Evolutionary conservation across 192 early-diverging fungal species (phyloP).

Genomic region (Rhizophagus sp.): DNA sequence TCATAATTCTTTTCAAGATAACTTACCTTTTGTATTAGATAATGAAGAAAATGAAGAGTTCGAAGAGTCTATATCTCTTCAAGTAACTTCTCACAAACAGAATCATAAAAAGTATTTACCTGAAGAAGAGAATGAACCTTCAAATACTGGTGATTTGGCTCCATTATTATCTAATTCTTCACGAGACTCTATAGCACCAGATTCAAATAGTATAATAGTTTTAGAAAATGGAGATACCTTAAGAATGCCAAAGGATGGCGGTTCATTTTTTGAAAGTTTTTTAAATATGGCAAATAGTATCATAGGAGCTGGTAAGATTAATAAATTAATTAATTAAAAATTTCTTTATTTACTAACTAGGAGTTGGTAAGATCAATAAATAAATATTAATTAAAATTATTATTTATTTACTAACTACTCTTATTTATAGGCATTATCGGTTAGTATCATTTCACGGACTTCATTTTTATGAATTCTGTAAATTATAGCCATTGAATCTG

Average conservation of each 20-base stretch:
- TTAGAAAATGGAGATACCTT: not conserved
- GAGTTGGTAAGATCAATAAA: too few relatives aligned
- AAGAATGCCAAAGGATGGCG: constrained; percentile 53
- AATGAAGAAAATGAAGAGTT: not conserved
- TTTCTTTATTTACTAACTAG: not conserved
- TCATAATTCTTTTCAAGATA: not conserved
- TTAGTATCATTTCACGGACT: not conserved
- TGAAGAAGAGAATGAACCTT: not conserved
- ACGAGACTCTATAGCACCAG: not conserved
- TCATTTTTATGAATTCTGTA: not conserved
- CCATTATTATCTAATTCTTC: not conserved
- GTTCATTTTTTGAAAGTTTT: constrained; percentile 57
- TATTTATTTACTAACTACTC: not conserved
- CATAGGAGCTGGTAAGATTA: constrained; percentile 78
- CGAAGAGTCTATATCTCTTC: not conserved
- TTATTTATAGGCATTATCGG: constrained; percentile 33
- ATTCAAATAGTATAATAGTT: not conserved
- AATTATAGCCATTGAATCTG: not conserved
- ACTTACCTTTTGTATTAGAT: not conserved
- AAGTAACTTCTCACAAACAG: not conserved
- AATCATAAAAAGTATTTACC: not conserved
- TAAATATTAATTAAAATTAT: not conserved
- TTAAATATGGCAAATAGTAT: constrained; percentile 94
- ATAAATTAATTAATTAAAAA: not conserved
- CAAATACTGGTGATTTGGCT: not conserved